Conservation (phyloP, 352 stramenopile genomes). For the Phytopythium montanum region DNA sequence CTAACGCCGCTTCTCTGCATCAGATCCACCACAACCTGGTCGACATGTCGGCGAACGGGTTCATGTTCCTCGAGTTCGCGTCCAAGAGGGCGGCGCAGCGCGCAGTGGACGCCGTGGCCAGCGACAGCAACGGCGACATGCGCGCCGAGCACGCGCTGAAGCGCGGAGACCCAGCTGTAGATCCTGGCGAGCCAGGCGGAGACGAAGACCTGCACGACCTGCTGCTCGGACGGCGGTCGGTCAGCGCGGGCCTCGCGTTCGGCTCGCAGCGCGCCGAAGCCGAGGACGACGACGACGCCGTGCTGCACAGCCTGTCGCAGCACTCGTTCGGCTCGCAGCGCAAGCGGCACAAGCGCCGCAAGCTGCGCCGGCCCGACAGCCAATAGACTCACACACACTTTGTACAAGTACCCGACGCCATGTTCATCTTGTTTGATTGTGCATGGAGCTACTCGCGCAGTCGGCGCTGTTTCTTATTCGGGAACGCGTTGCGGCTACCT, state of each 20-base stretch:
- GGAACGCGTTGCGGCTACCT: conserved; percentile 6
- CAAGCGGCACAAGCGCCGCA: conserved; percentile 28
- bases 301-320: conserved; percentile 78
- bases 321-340: conserved; percentile 28
- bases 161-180: conserved; percentile 20
- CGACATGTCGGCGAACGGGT: conserved; percentile 53
- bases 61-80: conserved; percentile 61
- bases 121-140: conserved; percentile 29
- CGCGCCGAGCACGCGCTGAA: conserved; percentile 34
- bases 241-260: conserved; percentile 24
- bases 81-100: conserved; percentile 29
- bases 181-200: conserved; percentile 8
- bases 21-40: conserved; percentile 71
- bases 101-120: conserved; percentile 33
- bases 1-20: not conserved
- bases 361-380: conserved; percentile 1
- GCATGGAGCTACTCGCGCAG: conserved; percentile 32
- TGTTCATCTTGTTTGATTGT: conserved; percentile 35
- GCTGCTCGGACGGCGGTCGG: conserved; percentile 41
- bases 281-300: conserved; percentile 61
- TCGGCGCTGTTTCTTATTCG: conserved; percentile 50
- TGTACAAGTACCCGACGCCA: not conserved
- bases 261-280: conserved; percentile 37
- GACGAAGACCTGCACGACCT: conserved; percentile 44
- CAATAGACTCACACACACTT: not conserved